Conservation (phyloP, 345 rosid genomes). For the Aquilaria malaccensis region DNA sequence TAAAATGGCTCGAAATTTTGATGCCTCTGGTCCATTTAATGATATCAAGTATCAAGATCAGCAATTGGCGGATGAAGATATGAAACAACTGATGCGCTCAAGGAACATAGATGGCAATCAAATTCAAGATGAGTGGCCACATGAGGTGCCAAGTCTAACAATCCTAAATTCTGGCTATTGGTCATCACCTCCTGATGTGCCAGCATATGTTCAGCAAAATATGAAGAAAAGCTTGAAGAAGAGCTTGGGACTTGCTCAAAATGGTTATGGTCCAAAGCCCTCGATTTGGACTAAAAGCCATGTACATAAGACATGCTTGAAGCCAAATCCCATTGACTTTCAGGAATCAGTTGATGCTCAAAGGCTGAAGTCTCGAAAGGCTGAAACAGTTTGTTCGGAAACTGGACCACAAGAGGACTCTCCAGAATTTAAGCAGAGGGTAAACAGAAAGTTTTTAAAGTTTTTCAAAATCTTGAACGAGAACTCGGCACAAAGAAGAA, state of each 20-base stretch:
- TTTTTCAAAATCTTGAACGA: conserved; percentile 38
- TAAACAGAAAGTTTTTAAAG: conserved; percentile 34
- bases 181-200: conserved; percentile 4
- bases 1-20: too few relatives aligned
- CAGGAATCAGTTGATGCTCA: conserved; percentile 18
- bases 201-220: not conserved
- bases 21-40: conserved; percentile 1
- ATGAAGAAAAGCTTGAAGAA: conserved; percentile 11
- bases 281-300: conserved; percentile 16
- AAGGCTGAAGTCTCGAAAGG: conserved; percentile 5
- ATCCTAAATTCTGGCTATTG: not conserved
- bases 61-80: conserved; percentile 15
- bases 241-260: conserved; percentile 11
- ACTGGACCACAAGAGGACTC: conserved; percentile 28
- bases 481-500: conserved; percentile 29
- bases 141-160: conserved; percentile 1
- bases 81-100: not conserved
- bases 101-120: not conserved
- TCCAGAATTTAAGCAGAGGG: conserved; percentile 30
- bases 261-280: not conserved
- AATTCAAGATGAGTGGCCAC: not conserved
- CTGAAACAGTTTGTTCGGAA: conserved; percentile 5
- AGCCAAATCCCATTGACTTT: conserved; percentile 3
- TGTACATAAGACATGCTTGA: conserved; percentile 16
- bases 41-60: conserved; percentile 10